These are phyloP conservation scores for Mucor indicus DNA, from an alignment of 371 early-diverging fungal genomes.

Conservation along the genomic window DNA sequence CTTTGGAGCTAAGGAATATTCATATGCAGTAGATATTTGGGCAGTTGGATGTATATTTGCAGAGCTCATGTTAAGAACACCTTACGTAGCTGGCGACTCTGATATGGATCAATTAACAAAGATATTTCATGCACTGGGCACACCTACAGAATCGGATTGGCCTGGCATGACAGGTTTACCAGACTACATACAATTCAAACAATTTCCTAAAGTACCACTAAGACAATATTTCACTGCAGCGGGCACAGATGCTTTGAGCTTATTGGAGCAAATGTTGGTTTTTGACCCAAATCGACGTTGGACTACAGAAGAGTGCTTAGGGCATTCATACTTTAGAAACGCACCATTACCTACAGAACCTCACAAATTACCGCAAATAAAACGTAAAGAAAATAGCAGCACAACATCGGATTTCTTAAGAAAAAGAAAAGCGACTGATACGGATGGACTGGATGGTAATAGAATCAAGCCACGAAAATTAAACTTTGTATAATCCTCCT, in stretches of 20 bases:
- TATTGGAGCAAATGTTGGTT: constrained; percentile 89
- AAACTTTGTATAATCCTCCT: too few relatives aligned
- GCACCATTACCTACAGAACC: constrained; percentile 85
- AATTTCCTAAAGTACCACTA: constrained; percentile 75
- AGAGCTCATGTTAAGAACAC: constrained; percentile 95
- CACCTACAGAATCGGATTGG: constrained; percentile 97
- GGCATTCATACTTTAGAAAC: constrained; percentile 90
- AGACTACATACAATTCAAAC: constrained; percentile 63
- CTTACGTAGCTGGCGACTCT: constrained; percentile 92
- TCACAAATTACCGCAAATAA: constrained; percentile 67
- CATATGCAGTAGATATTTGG: constrained; percentile 97
- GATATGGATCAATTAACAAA: constrained; percentile 95
- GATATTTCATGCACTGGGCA: constrained; percentile 95
- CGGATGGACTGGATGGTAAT: too few relatives aligned
- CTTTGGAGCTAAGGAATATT: constrained; percentile 91
- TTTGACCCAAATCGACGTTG: constrained; percentile 93
- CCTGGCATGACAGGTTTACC: constrained; percentile 80
- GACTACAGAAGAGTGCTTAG: constrained; percentile 81
- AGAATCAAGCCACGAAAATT: too few relatives aligned
- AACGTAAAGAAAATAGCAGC: background rate
- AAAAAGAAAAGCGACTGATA: too few relatives aligned
- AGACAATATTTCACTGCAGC: constrained; percentile 91
- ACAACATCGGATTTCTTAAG: background rate
- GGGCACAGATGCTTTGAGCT: constrained; percentile 85
- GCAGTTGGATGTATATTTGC: constrained; percentile 99